These are phyloP conservation scores for Baudoinia panamericana DNA, from an alignment of 495 filamentous ascomycete genomes.

Conservation along the genomic window DNA sequence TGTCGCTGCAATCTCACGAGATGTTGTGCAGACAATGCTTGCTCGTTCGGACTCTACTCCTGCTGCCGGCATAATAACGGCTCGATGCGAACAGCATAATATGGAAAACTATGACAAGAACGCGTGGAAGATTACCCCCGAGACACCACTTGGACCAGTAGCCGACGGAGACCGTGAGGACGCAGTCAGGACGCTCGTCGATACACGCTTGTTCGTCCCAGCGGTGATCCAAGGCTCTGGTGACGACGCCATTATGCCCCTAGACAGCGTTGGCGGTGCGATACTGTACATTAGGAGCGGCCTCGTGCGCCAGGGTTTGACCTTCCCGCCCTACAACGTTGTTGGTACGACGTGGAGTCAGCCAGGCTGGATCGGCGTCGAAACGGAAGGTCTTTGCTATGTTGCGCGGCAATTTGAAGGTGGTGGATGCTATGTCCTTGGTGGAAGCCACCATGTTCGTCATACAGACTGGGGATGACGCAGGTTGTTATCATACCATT, in stretches of 20 bases:
- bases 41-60: neutral
- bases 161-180: conserved; percentile 1
- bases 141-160: neutral
- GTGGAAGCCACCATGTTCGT: conserved; percentile 2
- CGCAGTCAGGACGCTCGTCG: neutral
- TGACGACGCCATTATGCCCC: neutral
- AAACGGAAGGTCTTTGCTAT: conserved; percentile 15
- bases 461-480: conserved; percentile 13
- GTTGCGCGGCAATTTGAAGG: neutral
- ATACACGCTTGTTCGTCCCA: conserved; percentile 1
- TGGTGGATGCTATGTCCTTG: conserved; percentile 12
- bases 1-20: conserved; percentile 2
- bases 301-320: conserved; percentile 7
- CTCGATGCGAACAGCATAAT: conserved; percentile 9
- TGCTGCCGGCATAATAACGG: conserved; percentile 8
- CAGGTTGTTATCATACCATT: neutral
- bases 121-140: conserved; percentile 5
- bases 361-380: conserved; percentile 11
- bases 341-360: conserved; percentile 13
- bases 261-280: conserved; percentile 12
- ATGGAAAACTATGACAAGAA: conserved; percentile 16
- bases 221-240: conserved; percentile 1
- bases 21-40: conserved; percentile 3
- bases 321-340: conserved; percentile 6
- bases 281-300: conserved; percentile 6